Base-by-base conservation (phyloP, 208 protist genomes). In the Endotrypanum monterogeii region DNA sequence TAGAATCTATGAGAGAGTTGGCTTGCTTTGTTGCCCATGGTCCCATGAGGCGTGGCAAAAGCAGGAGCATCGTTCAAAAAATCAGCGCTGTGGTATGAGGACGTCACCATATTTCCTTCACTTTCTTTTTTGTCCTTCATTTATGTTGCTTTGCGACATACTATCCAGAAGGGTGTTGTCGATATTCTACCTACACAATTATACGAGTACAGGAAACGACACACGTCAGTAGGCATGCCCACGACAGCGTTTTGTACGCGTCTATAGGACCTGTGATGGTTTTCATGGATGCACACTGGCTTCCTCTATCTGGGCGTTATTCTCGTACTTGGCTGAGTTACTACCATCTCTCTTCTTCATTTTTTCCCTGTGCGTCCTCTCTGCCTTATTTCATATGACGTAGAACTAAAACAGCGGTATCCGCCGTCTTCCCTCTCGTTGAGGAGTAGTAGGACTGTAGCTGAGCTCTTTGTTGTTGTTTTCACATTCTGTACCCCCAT, bases 361-460 rank as follows among this genome's bases (percentile, higher is more conserved):
- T 66, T 25, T n/a, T 48, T 20, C 18, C 37, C 7, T 41, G 25
- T 41, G 23, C 9, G 16, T 25, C 18, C 41, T 14, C 12, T 12
- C 62, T 35, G n/a, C 9, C 2, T 30, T 28, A 57, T 5, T 25
- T 51, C 9, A 37, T 25, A 32, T 67, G 8, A 5, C 25, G 65
- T 69, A 46, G n/a, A 55, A 28, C 44, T 35, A 9, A 69, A 16
- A 20, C 20, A 55, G 44, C 65, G 48, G 46, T 57, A 51, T 32
- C 30, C 48, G 25, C 28, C 44, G n/a, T 25, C 62, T 5, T 52
- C 62, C 35, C 62, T 52, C 50, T 52, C 62, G 71, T 44, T 72
- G 70, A 75, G 63, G 54, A 83, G 70, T 69, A 78, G 50, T 74
- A 83, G 71, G n/a, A 61, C 73, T 18, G 41, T 75, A 68, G 69